A percentile compares a stretch with the other conserved stretches of the same genome.
phyloP scores from a whole-genome alignment of 257 asterid genomes.

The Osmanthus fragrans region DNA sequence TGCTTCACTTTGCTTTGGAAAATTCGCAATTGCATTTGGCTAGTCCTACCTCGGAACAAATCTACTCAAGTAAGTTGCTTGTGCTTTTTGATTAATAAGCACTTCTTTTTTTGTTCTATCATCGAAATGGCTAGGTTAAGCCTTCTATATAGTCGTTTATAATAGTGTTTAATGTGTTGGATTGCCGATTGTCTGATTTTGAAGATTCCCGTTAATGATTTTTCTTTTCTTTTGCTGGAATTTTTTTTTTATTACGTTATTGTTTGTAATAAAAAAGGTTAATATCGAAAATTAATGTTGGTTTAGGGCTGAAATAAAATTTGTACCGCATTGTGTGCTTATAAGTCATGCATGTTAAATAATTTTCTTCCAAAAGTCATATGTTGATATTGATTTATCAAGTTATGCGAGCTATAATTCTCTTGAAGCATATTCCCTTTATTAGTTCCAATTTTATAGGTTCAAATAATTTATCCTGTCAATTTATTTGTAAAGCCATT shows the following conservation, averaged over 20 bases:
- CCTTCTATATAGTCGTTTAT: not conserved
- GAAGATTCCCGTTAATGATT: not conserved
- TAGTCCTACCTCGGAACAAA: not conserved
- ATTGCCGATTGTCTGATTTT: not conserved
- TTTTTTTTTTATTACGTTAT: not conserved
- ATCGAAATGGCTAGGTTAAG: not conserved
- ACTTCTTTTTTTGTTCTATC: not conserved
- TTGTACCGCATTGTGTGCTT: too few species aligned
- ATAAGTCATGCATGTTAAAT: too few species aligned
- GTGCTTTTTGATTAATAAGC: too few species aligned
- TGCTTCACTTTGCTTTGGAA: not conserved
- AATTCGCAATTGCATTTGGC: not conserved
- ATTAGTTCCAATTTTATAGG: too few species aligned
- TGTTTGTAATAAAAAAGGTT: not conserved
- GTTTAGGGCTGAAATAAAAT: not conserved
- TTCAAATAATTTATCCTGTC: too few species aligned
- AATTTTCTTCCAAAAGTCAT: too few species aligned
- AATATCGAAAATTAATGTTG: not conserved
- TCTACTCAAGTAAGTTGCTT: not conserved
- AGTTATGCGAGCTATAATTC: too few species aligned
- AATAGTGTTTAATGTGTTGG: not conserved
- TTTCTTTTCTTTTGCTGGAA: not conserved
- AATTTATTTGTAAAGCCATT: too few species aligned
- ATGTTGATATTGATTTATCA: too few species aligned
- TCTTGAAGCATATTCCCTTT: too few species aligned